Base-by-base conservation (phyloP, 805 yeast genomes). In the Lachancea sp. region DNA sequence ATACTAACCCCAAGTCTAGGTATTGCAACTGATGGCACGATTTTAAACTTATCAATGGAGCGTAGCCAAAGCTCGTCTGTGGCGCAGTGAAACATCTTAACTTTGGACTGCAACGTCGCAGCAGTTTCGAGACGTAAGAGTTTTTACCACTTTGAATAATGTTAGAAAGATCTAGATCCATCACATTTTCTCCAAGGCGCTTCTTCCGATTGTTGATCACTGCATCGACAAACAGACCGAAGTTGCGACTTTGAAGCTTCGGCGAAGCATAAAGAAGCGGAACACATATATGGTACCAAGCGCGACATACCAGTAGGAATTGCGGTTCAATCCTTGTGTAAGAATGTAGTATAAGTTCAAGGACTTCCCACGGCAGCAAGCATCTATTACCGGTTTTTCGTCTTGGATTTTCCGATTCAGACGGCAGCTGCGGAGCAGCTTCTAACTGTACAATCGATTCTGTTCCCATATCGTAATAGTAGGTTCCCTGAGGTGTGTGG, bases 61-160 rank as follows among this genome's bases (percentile, higher is more conserved):
- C 83, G 36, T 79, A 73, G 0, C 98, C 98, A 67, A 92, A 90
- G 64, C 94, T 83, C 23, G 97, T 81, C 57, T 90, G 97, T 3
- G 97, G 96, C 0, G 97, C 96, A 6, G 83, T 74, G 52, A 92
- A 88, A 8, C 70, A 66, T 47, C 78, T 74, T 36, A 92, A 65
- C 28, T 70, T 72, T 15, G 70, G 59, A 7, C 88, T 74, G 40
- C 96, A 84, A 29, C 96, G 70, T 52, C 95, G 75, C 41, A 92
- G 65, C 5, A 92, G 58, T 48, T 84, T 81, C 0, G 97, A 86
- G 9, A 90, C 87, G 59, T 71, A 83, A 4, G 97, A 90, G 61
- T 88, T 92, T 58, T 85, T 88, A 9, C 97, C 97, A 26, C 86
- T 73, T 61, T 92, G 97, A 45, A 88, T 78, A 35, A 89, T 86